A percentile compares a stretch with the other conserved stretches of the same genome.
Evolutionary conservation across 2,329 filamentous ascomycete species (phyloP).

Genomic region (Trichoderma harzianum): DNA sequence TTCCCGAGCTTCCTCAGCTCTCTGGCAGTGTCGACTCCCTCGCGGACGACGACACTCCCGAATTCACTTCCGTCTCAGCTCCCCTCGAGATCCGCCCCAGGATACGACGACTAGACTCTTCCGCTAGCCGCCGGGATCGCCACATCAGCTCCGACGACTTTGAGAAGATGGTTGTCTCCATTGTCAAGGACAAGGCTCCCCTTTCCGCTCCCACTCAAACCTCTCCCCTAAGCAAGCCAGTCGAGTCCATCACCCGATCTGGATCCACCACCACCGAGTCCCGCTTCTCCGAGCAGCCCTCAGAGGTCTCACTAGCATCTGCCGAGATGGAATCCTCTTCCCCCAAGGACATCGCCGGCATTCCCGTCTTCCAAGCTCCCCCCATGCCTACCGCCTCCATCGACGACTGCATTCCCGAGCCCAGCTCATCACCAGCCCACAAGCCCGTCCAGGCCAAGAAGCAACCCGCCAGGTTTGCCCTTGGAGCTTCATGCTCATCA

Average conservation of each 20-base stretch:
- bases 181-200: conserved; percentile 78
- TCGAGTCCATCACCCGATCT: conserved; percentile 38
- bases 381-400: conserved; percentile 47
- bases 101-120: conserved; percentile 69
- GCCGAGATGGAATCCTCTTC: conserved; percentile 47
- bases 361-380: conserved; percentile 47
- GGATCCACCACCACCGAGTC: conserved; percentile 46
- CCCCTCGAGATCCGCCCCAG: conserved; percentile 64
- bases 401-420: conserved; percentile 58
- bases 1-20: conserved; percentile 63
- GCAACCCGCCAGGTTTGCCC: conserved; percentile 59
- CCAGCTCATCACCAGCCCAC: conserved; percentile 51
- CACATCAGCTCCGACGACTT: conserved; percentile 92
- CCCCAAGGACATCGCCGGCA: conserved; percentile 78
- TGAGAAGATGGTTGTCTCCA: conserved; percentile 90
- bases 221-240: conserved; percentile 43
- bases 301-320: conserved; percentile 30
- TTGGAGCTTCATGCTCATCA: conserved; percentile 81
- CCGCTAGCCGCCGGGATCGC: conserved; percentile 66
- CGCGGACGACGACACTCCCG: conserved; percentile 63
- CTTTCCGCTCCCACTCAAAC: conserved; percentile 41
- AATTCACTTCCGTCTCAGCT: conserved; percentile 52
- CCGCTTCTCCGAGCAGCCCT: conserved; percentile 47
- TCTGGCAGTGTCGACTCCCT: conserved; percentile 76
- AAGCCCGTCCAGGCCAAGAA: conserved; percentile 69